Percentiles rank a stretch among this genome's conserved stretches.
phyloP scores from a whole-genome alignment of 139 green algal species.

The Astrephomene gubernaculifera region DNA sequence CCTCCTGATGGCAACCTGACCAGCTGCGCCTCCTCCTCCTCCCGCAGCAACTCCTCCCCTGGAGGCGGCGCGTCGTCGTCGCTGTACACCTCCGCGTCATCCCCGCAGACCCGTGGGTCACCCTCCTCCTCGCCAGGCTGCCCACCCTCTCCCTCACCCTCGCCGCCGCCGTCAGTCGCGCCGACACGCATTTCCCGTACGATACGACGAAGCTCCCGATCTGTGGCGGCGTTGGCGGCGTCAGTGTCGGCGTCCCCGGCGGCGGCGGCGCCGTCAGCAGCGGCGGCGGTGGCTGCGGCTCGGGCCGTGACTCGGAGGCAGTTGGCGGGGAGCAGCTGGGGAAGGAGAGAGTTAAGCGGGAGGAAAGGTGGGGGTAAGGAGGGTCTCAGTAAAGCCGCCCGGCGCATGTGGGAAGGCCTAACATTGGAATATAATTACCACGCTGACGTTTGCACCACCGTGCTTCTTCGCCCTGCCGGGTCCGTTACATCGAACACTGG shows the following conservation, averaged over 20 bases:
- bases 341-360: too few relatives aligned
- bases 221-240: slow-evolving; percentile 12
- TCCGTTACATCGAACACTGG: too few relatives aligned
- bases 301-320: not conserved
- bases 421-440: too few relatives aligned
- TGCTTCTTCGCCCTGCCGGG: too few relatives aligned
- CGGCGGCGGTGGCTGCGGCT: not conserved
- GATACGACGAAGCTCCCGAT: slow-evolving; percentile 21
- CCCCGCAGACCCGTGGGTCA: too few relatives aligned
- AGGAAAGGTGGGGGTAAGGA: too few relatives aligned
- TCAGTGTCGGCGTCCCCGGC: not conserved
- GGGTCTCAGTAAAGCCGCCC: too few relatives aligned
- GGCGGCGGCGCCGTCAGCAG: not conserved
- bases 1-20: not conserved
- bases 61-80: slow-evolving; percentile 30
- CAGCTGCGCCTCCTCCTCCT: not conserved
- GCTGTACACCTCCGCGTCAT: slow-evolving; percentile 7
- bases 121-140: not conserved
- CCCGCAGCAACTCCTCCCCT: not conserved
- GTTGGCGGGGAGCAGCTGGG: slow-evolving; percentile 7
- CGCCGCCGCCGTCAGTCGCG: not conserved
- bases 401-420: too few relatives aligned
- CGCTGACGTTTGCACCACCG: too few relatives aligned
- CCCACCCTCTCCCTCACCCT: not conserved
- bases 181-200: slow-evolving; percentile 16